Percentiles rank a stretch among this genome's conserved stretches.
Evolutionary conservation across 441 rosid species (phyloP).

Genomic region (Erodium texanum): DNA sequence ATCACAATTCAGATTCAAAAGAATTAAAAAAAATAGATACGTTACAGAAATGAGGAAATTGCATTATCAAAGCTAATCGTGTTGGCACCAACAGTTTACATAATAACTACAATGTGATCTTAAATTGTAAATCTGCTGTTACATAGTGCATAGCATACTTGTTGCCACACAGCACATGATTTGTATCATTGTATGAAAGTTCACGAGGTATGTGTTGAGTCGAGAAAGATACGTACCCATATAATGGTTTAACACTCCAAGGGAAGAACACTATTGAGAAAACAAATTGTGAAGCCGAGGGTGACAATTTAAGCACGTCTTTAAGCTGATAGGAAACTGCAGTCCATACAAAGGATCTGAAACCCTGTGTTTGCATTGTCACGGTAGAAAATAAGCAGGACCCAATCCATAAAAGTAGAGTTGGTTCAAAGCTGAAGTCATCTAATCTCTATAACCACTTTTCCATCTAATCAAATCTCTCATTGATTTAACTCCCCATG

Average conservation of each 20-base stretch:
- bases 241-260: slow-evolving; percentile 92
- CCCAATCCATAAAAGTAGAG: neutral
- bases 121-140: neutral
- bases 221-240: slow-evolving; percentile 48
- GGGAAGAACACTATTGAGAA: slow-evolving; percentile 73
- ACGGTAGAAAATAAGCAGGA: neutral
- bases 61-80: neutral
- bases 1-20: slow-evolving; percentile 15
- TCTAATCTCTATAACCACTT: neutral
- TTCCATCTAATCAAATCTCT: neutral
- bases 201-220: neutral
- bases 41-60: neutral
- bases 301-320: slow-evolving; percentile 77
- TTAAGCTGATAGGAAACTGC: slow-evolving; percentile 92
- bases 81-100: neutral
- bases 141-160: too few relatives aligned
- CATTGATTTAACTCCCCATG: neutral
- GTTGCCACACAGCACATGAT: too few relatives aligned
- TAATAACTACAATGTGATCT: neutral
- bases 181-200: too few relatives aligned
- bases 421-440: neutral
- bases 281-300: slow-evolving; percentile 91
- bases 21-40: neutral
- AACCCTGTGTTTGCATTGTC: slow-evolving; percentile 49
- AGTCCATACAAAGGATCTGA: slow-evolving; percentile 94